phyloP scores from a whole-genome alignment of 2,329 filamentous ascomycete genomes.

The Penicillium sp. region DNA sequence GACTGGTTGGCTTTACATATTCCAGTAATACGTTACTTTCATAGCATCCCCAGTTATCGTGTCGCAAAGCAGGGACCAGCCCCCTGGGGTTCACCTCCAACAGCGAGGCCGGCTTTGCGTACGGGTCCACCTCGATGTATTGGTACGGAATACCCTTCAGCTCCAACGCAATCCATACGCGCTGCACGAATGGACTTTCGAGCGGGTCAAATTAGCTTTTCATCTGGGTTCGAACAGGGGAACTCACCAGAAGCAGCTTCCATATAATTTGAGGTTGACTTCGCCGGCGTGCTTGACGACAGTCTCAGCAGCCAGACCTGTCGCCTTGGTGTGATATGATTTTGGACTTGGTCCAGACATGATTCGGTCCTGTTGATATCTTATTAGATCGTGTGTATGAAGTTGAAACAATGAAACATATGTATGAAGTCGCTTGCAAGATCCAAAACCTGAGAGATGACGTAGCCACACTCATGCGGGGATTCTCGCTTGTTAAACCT shows the following conservation, averaged over 20 bases:
- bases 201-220: conserved; percentile 2
- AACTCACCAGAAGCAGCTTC: conserved; percentile 77
- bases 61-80: conserved; percentile 72
- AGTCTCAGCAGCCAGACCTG: conserved; percentile 69
- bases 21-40: conserved; percentile 82
- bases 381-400: conserved; percentile 15
- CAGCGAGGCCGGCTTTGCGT: conserved; percentile 69
- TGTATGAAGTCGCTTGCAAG: not conserved
- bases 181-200: conserved; percentile 79
- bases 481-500: conserved; percentile 8
- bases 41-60: conserved; percentile 79
- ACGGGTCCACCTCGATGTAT: conserved; percentile 83
- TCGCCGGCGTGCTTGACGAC: conserved; percentile 70
- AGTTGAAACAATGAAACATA: not conserved
- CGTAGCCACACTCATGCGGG: conserved; percentile 21
- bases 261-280: conserved; percentile 73
- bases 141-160: conserved; percentile 77
- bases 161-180: conserved; percentile 87
- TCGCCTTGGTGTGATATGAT: conserved; percentile 70
- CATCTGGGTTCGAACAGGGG: not conserved
- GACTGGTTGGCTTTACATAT: conserved; percentile 60
- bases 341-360: conserved; percentile 62
- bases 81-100: conserved; percentile 76
- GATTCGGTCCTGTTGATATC: conserved; percentile 25
- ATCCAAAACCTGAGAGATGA: conserved; percentile 15